Conservation (phyloP, 345 rosid species). For the Laguncularia racemosa region DNA sequence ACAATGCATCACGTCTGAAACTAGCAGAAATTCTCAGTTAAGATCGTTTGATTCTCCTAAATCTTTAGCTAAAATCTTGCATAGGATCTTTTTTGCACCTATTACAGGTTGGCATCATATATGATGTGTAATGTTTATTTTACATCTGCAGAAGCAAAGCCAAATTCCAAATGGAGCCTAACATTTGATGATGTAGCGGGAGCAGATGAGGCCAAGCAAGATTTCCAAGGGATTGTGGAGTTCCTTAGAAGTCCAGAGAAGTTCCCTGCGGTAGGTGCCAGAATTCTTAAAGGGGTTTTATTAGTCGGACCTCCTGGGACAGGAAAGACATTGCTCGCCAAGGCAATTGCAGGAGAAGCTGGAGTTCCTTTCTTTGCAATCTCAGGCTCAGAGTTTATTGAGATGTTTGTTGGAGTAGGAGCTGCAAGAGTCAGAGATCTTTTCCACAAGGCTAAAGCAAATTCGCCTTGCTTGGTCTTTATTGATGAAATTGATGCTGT, state of each 20-base stretch:
- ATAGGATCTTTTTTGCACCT: too few relatives aligned
- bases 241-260: constrained; percentile 60
- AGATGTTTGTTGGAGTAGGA: constrained; percentile 79
- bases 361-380: constrained; percentile 71
- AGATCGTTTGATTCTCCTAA: too few relatives aligned
- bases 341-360: constrained; percentile 83
- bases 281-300: constrained; percentile 62
- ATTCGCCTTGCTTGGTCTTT: constrained; percentile 64
- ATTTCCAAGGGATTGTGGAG: constrained; percentile 66
- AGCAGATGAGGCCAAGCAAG: constrained; percentile 84
- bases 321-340: constrained; percentile 64
- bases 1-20: too few relatives aligned
- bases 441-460: constrained; percentile 69
- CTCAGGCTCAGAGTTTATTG: constrained; percentile 70
- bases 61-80: too few relatives aligned
- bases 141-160: constrained; percentile 56
- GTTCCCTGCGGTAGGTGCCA: constrained; percentile 60
- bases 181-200: constrained; percentile 82
- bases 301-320: constrained; percentile 69
- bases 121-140: background rate
- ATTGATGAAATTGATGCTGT: constrained; percentile 85
- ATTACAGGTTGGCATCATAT: too few relatives aligned
- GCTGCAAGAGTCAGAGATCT: constrained; percentile 73
- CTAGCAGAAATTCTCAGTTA: too few relatives aligned
- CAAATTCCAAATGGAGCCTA: constrained; percentile 74